Base-by-base conservation (phyloP, 1,139 yeast species). In the Saccharomyces hybrid region DNA sequence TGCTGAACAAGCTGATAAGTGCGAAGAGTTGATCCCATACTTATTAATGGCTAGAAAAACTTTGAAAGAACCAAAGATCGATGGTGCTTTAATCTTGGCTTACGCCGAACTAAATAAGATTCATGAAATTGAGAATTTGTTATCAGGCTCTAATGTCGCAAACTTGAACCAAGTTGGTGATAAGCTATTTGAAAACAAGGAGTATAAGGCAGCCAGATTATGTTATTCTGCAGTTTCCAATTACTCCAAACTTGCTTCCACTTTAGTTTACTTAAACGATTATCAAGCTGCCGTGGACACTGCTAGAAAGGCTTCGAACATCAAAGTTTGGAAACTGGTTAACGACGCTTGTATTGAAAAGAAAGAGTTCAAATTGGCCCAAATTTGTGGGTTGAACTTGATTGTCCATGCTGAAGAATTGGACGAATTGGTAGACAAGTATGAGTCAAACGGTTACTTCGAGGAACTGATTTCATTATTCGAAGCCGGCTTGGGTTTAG, bases 211-310 rank as follows among this genome's bases (percentile, higher is more conserved):
- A 49, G 97, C 99, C 48, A 93, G 90, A 76, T 77, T 89, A 62
- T 82, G 95, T 66, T 93, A 82, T 73, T 78, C 93, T 21, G 86
- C 84, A 60, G 86, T 93, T 58, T 89, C 96, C 52, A 93, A 91
- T 75, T 91, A 95, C 79, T 88, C 97, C 52, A 93, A 90, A 73
- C 80, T 93, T 65, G 98, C 99, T 9, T 88, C 97, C 16, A 93
- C 98, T 42, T 81, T 91, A 68, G 99, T 93, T 21, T 89, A 86
- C 76, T 77, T 93, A 69, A 83, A 83, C 57, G 98, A 93, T 71
- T 90, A 90, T 73, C 98, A 93, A 75, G 84, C 89, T 55, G 99
- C 99, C 52, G 99, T 93, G 61, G 99, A 93, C 69, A 90, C 97
- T 73, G 99, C 99, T 19, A 87, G 99, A 78, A 95, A 93, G 75